Base-by-base conservation (phyloP, 441 rosid genomes). In the Hura crepitans region DNA sequence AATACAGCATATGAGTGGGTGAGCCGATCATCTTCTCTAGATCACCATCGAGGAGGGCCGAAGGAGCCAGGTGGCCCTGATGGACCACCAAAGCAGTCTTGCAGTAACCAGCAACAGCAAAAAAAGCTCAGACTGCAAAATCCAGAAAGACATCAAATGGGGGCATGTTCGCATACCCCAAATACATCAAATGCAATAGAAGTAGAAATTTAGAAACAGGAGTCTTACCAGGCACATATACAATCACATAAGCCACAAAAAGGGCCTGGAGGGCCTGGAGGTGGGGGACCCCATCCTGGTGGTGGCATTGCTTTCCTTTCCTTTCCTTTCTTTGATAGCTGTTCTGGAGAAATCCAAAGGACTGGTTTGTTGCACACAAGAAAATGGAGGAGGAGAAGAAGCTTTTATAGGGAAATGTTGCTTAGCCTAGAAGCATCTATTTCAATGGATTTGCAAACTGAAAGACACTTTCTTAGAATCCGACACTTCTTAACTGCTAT, bases 61-160 rank as follows among this genome's bases (percentile, higher is more conserved):
- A 37, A 33, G 33, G 43, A 65, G 30, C 80, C 79, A 2, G 72
- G 71, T 2, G 74, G 83, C 79, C 85, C 83, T n/a, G n/a, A n/a
- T n/a, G 82, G 86, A 33, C 83, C 84, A 22, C 85, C 85, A 12
- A 83, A 84, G 69, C 85, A 84, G 73, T 80, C 87, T 78, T 66
- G 83, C 6, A 87, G 63, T 77, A 87, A 74, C 90, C 85, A 74
- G 83, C 92, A 87, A 55, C 90, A 85, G 71, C 90, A 87, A 72
- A 83, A 54, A 39, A 75, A 70, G 73, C 54, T 84, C 73, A 81
- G 53, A 66, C 90, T 82, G 84, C 78, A 74, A 69, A 46, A 67
- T n/a, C n/a, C n/a, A n/a, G n/a, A n/a, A n/a, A n/a, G n/a, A n/a
- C n/a, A n/a, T n/a, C n/a, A n/a, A n/a, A n/a, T n/a, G n/a, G n/a